Percentiles rank a stretch among this genome's conserved stretches.
Conservation (phyloP, 352 stramenopile species). For the Globisporangium paddicum region DNA sequence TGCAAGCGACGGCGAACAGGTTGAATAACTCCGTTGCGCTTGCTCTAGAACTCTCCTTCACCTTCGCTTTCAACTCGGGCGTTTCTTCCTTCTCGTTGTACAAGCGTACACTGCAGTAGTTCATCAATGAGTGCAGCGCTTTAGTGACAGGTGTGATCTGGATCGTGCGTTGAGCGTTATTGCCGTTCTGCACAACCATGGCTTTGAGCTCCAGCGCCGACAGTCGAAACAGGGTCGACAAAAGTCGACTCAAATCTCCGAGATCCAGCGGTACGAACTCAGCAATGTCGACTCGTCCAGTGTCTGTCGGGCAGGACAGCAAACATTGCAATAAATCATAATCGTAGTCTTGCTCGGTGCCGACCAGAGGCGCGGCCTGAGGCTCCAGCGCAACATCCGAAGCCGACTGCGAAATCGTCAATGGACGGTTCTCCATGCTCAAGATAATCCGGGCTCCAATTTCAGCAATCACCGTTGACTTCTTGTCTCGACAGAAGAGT, state of each 20-base stretch:
- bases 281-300: conserved; percentile 29
- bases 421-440: neutral
- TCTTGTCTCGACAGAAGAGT: conserved; percentile 23
- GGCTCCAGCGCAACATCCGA: conserved; percentile 8
- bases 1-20: conserved; percentile 33
- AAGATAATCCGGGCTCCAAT: conserved; percentile 5
- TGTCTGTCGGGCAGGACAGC: conserved; percentile 28
- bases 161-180: neutral
- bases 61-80: conserved; percentile 11
- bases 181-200: neutral
- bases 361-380: conserved; percentile 11
- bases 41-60: conserved; percentile 5
- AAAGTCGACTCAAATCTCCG: conserved; percentile 23
- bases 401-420: neutral
- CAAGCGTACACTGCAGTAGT: conserved; percentile 37
- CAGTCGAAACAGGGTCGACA: conserved; percentile 26
- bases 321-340: conserved; percentile 25
- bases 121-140: conserved; percentile 38
- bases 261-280: conserved; percentile 32
- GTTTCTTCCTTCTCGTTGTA: conserved; percentile 25
- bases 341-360: conserved; percentile 24
- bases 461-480: conserved; percentile 3
- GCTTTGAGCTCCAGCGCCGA: conserved; percentile 28
- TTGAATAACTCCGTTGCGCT: conserved; percentile 31
- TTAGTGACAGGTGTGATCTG: conserved; percentile 29